Conservation (phyloP, 352 stramenopile species). For the Phytophthora rubi region DNA sequence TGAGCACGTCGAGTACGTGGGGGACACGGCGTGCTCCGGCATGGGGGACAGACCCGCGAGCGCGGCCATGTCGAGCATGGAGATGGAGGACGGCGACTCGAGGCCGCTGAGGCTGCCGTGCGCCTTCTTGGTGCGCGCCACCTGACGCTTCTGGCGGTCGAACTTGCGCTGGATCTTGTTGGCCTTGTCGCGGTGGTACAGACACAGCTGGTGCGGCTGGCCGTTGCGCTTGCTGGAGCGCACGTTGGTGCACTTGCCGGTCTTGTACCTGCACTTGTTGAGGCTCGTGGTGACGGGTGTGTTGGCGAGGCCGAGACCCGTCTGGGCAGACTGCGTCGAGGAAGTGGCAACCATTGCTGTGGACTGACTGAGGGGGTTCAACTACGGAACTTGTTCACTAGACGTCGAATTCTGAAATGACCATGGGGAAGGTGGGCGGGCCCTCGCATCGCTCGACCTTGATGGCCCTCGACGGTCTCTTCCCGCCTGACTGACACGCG, state of each 20-base stretch:
- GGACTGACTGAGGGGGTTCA: neutral
- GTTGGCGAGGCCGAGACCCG: constrained; percentile 22
- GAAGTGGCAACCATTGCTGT: constrained; percentile 37
- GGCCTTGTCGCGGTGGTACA: constrained; percentile 90
- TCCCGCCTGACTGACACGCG: constrained; percentile 25
- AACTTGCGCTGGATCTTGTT: constrained; percentile 92
- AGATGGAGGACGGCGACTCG: constrained; percentile 33
- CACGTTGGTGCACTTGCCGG: constrained; percentile 84
- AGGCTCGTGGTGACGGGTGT: constrained; percentile 5
- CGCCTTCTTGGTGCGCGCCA: constrained; percentile 62
- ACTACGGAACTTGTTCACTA: constrained; percentile 28
- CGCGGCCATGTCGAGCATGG: constrained; percentile 43
- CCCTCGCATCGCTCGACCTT: neutral
- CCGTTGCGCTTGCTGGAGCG: constrained; percentile 88
- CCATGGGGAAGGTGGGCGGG: neutral
- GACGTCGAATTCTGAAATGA: constrained; percentile 44
- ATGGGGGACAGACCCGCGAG: constrained; percentile 33
- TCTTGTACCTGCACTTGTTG: constrained; percentile 86
- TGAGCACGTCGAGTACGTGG: constrained; percentile 38
- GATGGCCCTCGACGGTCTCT: constrained; percentile 30
- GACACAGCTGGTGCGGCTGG: constrained; percentile 86
- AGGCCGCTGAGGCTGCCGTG: constrained; percentile 16
- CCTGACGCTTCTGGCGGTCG: constrained; percentile 87
- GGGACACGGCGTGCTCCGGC: constrained; percentile 25
- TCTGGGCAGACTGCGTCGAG: constrained; percentile 22